These are phyloP conservation scores for Ceratopteris richardii DNA, from an alignment of 75 land plant genomes.

Conservation along the genomic window DNA sequence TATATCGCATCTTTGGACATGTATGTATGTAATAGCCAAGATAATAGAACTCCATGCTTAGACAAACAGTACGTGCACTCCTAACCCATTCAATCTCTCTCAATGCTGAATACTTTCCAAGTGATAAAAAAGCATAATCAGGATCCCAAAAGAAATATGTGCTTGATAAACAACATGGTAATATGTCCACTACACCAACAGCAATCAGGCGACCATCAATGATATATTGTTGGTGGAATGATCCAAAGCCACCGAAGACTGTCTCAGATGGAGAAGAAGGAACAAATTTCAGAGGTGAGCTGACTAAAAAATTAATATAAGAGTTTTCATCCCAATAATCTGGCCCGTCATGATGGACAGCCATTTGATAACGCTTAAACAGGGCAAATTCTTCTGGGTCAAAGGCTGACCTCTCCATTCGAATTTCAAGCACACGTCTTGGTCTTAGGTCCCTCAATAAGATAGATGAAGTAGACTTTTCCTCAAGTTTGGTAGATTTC, in stretches of 20 bases:
- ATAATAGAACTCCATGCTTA: slow-evolving; percentile 76
- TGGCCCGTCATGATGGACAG: slow-evolving; percentile 80
- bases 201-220: slow-evolving; percentile 92
- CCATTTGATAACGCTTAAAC: slow-evolving; percentile 73
- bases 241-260: slow-evolving; percentile 79
- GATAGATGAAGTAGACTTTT: neutral
- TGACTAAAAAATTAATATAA: slow-evolving; percentile 71
- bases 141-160: slow-evolving; percentile 99
- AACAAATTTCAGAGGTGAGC: slow-evolving; percentile 61
- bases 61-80: slow-evolving; percentile 43
- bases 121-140: slow-evolving; percentile 73
- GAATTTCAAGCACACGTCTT: slow-evolving; percentile 50
- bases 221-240: slow-evolving; percentile 97
- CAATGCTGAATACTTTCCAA: slow-evolving; percentile 89
- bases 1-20: slow-evolving; percentile 96
- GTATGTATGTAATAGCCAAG: slow-evolving; percentile 96
- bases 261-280: slow-evolving; percentile 42
- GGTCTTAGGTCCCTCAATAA: neutral
- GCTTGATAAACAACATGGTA: slow-evolving; percentile 93
- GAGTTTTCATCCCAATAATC: slow-evolving; percentile 55
- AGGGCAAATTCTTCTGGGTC: slow-evolving; percentile 78
- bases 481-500: no score
- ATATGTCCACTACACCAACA: slow-evolving; percentile 91
- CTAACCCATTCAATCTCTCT: slow-evolving; percentile 83
- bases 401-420: slow-evolving; percentile 69